Evolutionary conservation across 768 basidiomycete species (phyloP).

Genomic region (Suillus clintonianus): DNA sequence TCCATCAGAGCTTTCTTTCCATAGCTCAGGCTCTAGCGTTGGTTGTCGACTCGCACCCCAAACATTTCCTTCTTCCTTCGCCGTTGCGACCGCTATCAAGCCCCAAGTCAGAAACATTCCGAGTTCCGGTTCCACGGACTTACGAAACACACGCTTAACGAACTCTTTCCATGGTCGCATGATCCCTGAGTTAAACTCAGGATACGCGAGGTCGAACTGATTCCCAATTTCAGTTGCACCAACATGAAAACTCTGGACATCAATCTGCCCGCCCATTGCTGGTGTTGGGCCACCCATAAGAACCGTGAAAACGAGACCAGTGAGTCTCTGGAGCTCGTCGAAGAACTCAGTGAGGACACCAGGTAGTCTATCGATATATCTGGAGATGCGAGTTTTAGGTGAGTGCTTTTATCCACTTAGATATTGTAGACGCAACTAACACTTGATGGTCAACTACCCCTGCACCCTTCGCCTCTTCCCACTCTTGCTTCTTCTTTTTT

Average conservation of each 20-base stretch:
- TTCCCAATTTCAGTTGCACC: neutral
- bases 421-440: neutral
- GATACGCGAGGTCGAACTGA: neutral
- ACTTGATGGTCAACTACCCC: neutral
- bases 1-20: neutral
- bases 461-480: neutral
- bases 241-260: neutral
- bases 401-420: neutral
- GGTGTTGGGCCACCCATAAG: neutral
- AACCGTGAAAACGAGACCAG: neutral
- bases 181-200: neutral
- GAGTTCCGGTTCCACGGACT: neutral
- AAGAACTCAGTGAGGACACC: neutral
- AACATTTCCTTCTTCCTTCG: too few relatives aligned
- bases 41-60: too few relatives aligned
- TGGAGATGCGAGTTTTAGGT: neutral
- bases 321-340: neutral
- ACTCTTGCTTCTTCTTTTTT: neutral
- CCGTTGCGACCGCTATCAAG: too few relatives aligned
- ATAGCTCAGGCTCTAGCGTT: too few relatives aligned
- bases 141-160: neutral
- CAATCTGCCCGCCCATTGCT: neutral
- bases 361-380: neutral
- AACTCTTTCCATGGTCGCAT: neutral
- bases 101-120: too few relatives aligned